A percentile compares a stretch with the other conserved stretches of the same genome.
Evolutionary conservation across 192 early-diverging fungal genomes (phyloP).

Genomic region (Umbelopsis sp.): DNA sequence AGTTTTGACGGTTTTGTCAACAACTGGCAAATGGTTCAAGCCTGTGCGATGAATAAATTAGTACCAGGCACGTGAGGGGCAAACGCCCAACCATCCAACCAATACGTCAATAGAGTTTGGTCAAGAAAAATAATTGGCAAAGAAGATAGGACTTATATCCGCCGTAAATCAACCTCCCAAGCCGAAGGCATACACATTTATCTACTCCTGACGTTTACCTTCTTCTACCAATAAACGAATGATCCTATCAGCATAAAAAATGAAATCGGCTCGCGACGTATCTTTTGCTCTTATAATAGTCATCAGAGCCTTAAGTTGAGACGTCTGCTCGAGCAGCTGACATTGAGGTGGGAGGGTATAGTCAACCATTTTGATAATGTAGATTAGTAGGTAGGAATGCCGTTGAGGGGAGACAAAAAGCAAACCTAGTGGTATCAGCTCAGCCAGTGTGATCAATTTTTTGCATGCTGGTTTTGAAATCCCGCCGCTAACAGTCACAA

Average conservation of each 20-base stretch:
- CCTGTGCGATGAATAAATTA: constrained; percentile 40
- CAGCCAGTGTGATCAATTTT: not conserved
- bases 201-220: constrained; percentile 43
- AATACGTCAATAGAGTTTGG: no score
- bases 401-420: not conserved
- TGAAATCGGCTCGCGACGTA: constrained; percentile 87
- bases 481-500: not conserved
- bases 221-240: constrained; percentile 92
- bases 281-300: constrained; percentile 83
- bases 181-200: not conserved
- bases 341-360: constrained; percentile 56
- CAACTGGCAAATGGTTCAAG: constrained; percentile 88
- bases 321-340: constrained; percentile 68
- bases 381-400: no score
- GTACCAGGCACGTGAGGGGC: not conserved
- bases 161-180: no score
- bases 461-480: not conserved
- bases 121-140: no score
- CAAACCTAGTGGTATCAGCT: not conserved
- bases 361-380: constrained; percentile 13
- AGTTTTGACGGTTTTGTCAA: constrained; percentile 75
- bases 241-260: constrained; percentile 89
- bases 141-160: no score
- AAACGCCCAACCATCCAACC: no score
- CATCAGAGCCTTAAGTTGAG: constrained; percentile 78